These are phyloP conservation scores for Limonium bicolor DNA, from an alignment of 148 eudicot species.

Conservation along the genomic window DNA sequence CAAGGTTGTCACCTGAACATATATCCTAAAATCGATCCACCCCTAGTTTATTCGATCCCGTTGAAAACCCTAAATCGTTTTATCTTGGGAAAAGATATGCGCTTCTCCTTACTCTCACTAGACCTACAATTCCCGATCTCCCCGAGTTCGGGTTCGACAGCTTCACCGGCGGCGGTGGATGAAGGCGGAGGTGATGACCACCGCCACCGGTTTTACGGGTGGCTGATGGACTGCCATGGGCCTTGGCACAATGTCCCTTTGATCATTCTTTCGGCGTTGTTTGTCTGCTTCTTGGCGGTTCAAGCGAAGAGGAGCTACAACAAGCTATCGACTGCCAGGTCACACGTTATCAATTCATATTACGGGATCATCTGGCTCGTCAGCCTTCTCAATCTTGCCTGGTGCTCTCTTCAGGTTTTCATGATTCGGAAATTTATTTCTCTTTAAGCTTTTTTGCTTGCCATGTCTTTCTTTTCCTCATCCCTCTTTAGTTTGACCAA, in stretches of 20 bases:
- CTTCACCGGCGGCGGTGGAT: conserved; percentile 4
- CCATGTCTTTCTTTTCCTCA: not conserved
- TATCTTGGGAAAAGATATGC: too few relatives aligned
- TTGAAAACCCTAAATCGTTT: too few relatives aligned
- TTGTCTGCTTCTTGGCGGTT: conserved; percentile 37
- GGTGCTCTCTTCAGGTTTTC: conserved; percentile 68
- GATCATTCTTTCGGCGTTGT: conserved; percentile 34
- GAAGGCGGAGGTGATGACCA: not conserved
- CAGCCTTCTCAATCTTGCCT: conserved; percentile 48
- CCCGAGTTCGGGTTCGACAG: not conserved
- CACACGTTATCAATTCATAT: conserved; percentile 42
- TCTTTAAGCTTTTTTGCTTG: not conserved
- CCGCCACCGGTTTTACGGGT: conserved; percentile 19
- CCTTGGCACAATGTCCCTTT: conserved; percentile 43
- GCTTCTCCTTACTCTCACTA: too few relatives aligned
- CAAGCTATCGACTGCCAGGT: conserved; percentile 44
- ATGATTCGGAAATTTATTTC: not conserved
- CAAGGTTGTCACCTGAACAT: too few relatives aligned
- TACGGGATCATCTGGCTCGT: conserved; percentile 60
- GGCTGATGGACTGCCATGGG: conserved; percentile 54
- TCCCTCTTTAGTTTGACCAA: too few relatives aligned
- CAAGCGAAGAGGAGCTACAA: conserved; percentile 37
- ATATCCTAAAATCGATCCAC: too few relatives aligned
- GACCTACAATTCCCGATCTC: too few relatives aligned
- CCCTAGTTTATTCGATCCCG: too few relatives aligned